Percentiles rank a stretch among this genome's conserved stretches.
Conservation (phyloP, 306 rosid species). For the Lablab purpureus region DNA sequence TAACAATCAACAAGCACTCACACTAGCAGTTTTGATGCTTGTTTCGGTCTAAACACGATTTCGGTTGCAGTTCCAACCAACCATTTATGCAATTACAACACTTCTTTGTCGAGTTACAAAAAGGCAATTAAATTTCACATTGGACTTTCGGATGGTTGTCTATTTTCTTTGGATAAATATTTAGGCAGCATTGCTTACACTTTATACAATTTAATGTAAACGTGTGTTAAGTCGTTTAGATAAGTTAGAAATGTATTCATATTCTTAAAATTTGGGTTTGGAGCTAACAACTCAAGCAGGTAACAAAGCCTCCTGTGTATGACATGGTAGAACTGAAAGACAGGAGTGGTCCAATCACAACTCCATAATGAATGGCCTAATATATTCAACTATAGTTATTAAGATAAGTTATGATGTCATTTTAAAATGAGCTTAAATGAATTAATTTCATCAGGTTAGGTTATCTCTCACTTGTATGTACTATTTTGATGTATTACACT, state of each 20-base stretch:
- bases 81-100: conserved; percentile 42
- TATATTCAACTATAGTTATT: no score
- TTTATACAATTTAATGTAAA: conserved; percentile 11
- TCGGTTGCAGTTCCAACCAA: conserved; percentile 26
- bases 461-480: background rate
- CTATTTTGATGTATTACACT: background rate
- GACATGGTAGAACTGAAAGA: no score
- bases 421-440: background rate
- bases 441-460: background rate
- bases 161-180: conserved; percentile 27
- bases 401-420: no score
- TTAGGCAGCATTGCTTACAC: background rate
- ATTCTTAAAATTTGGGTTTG: background rate
- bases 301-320: no score
- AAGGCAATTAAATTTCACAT: conserved; percentile 22
- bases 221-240: background rate
- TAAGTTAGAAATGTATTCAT: background rate
- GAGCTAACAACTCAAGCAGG: background rate
- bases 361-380: no score
- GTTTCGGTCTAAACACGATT: conserved; percentile 33
- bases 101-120: conserved; percentile 38
- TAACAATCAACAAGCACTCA: conserved; percentile 50
- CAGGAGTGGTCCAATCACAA: no score
- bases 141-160: conserved; percentile 19
- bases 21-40: conserved; percentile 44